Conservation (phyloP, 768 basidiomycete genomes). For the Dacryopinax primogenitus region DNA sequence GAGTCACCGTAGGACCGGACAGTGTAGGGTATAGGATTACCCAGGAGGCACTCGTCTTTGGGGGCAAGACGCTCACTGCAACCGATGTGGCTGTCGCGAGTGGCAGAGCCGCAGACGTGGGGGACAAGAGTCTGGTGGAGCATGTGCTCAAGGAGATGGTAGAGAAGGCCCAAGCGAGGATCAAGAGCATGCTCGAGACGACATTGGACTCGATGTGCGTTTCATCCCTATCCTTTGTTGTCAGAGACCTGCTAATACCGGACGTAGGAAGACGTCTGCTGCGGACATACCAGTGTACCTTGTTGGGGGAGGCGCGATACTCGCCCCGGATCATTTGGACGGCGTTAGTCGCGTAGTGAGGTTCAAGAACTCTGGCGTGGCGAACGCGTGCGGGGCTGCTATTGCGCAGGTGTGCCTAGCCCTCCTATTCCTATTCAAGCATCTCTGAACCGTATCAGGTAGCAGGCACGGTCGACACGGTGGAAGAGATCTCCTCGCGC, state of each 20-base stretch:
- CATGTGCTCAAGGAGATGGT: conserved; percentile 12
- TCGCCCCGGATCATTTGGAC: conserved; percentile 21
- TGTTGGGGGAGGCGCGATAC: conserved; percentile 24
- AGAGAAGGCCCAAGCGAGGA: conserved; percentile 17
- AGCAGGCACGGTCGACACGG: conserved; percentile 20
- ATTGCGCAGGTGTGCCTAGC: too few relatives aligned
- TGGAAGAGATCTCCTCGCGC: conserved; percentile 17
- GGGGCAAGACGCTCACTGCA: conserved; percentile 21
- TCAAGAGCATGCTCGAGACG: conserved; percentile 22
- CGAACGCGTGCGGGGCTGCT: conserved; percentile 26
- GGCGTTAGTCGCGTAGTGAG: conserved; percentile 22
- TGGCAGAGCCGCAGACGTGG: conserved; percentile 15
- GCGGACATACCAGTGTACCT: conserved; percentile 22
- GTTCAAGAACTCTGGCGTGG: conserved; percentile 20
- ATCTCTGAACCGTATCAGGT: too few relatives aligned
- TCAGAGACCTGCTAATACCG: not conserved
- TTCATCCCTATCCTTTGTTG: not conserved
- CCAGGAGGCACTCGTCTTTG: conserved; percentile 20
- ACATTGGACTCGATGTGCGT: conserved; percentile 21
- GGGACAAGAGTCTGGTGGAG: conserved; percentile 15
- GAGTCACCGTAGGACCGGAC: conserved; percentile 23
- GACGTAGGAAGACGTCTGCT: conserved; percentile 21
- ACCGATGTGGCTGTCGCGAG: conserved; percentile 24
- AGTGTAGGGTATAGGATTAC: conserved; percentile 21
- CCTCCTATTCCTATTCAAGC: too few relatives aligned